Evolutionary conservation across 139 green algal genomes (phyloP), one percentile per base, ranked within the genome.

Genomic region (Penium margaritaceum): DNA sequence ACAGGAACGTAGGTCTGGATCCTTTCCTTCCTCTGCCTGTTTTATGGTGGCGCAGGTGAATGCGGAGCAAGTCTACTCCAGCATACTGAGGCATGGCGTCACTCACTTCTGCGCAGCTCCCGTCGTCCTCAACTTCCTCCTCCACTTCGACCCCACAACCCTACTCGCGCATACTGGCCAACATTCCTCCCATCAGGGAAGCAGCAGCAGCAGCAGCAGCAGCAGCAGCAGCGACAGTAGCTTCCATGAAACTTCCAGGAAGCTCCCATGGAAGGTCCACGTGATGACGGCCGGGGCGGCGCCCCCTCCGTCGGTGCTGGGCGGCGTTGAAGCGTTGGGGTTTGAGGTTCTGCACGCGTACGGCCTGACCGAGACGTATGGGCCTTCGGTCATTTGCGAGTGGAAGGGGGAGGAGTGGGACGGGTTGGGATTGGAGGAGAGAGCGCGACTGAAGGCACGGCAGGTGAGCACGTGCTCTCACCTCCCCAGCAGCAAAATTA

Each of bases 301-400:
- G n/a, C 72, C 72, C 15, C 41, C 72, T 1, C 72, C 72, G 3
- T 44, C 72, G 35, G 21, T 78, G 21, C 41, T 78, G 27, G 27
- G 36, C 17, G 17, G 38, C 27, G 73, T 78, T 27, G 62, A 78
- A 35, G 70, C 37, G n/a, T 27, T 61, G 33, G 70, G 70, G 21
- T 77, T 77, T 33, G n/a, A 58, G 32, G 70, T 77, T 21, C 72
- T 60, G 38, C 72, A 78, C 51, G 14, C 54, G 36, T 78, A 72
- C 43, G 72, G 72, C 12, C 72, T 78, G 27, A 78, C 72, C 24
- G 72, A 78, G 72, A 70, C 51, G 3, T 78, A 72, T 7, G 72
- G 72, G 5, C 72, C 72, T 6, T 17, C 60, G n/a, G 35, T 63
- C 29, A 36, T 78, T 14, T 78, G 72, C 60, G 72, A 36, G 30